Base-by-base conservation (phyloP, 495 filamentous ascomycete genomes). In the Aspergillus carlsbadensis region DNA sequence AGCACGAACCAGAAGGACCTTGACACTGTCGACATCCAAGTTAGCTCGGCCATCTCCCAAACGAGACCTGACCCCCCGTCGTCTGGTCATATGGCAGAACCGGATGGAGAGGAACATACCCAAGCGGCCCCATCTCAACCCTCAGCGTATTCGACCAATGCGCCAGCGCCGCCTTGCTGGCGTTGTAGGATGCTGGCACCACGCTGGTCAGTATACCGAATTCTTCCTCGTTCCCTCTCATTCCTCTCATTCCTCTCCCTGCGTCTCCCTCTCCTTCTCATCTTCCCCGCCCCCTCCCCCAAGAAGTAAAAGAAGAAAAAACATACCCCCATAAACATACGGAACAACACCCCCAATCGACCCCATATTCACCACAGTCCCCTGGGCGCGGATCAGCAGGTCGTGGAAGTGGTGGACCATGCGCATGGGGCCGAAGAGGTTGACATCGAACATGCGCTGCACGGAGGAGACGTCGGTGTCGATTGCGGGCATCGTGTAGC, bases 361-460 rank as follows among this genome's bases (percentile, higher is more conserved):
- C 1, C 69, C 65, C 22, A 68, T 68, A 42, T 72, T 72, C 1
- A 70, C 67, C 5, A 72, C 60, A 0, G 34, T 63, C 0, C 67
- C 67, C 20, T 56, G 24, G 0, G 56, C 17, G 13, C 5, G 17
- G 22, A 72, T 59, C 6, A 72, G 14, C 53, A 70, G 46, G 1
- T 40, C 22, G 42, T 72, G 67, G 24, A 72, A 72, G 11, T 57
- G 26, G n/a, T 61, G 63, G 0, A 72, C 61, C 69, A 70, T 70
- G 13, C 65, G 48, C 69, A 72, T 72, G 0, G 69, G 67, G 0
- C 69, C 69, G 47, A 72, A 68, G 10, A 72, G 56, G 31, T 72
- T 72, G n/a, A 72, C 67, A 2, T 31, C 59, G 34, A 67, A 72
- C 69, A 72, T 72, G 10, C 54, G 52, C 36, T 69, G 36, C 0